Evolutionary conservation across 768 basidiomycete genomes (phyloP), one percentile per base, ranked within the genome.

Genomic region (Myochromella boudieri): DNA sequence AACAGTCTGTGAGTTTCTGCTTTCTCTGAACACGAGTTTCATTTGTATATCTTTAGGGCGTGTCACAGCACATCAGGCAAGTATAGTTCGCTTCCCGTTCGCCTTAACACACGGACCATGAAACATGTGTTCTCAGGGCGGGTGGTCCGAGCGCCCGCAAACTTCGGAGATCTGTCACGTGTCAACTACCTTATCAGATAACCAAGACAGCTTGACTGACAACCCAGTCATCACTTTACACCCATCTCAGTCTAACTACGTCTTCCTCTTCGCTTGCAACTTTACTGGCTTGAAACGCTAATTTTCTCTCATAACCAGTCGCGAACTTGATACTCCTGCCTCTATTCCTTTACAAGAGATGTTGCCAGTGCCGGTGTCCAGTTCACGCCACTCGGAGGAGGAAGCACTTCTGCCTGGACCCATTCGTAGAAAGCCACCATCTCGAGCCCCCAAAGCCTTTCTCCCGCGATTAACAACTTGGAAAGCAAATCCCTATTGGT

Each of bases 401-500:
- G 53, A 61, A 24, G 53, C 53, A 18, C 54, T 61, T 22, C 57
- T 61, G 28, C 51, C 57, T 6, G 44, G 26, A 6, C 25, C 45
- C 18, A 42, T 29, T 43, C 48, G 37, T 4, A 44, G 51, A 20
- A 49, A 38, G 27, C 15, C 42, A 10, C 57, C 44, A 6, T 46
- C 26, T 18, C 34, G 43, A 22, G 36, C 48, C 6, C 51, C 51
- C 3, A 51, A 37, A 24, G 50, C 48, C 20, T 42, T 55, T 31
- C 34, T 58, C 14, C 54, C 54, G 22, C 48, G 17, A n/a, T 33
- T 60, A 4, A 55, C 47, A 10, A 45, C 55, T 25, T 69, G 65
- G 60, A 65, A 64, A 43, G 67, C 77, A 2, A 66, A 68, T 51
- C 75, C 77, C 10, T 72, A 66, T 55, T 78, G 77, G 77, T 77